A percentile compares a stretch with the other conserved stretches of the same genome.
Evolutionary conservation across 306 rosid genomes (phyloP).

Genomic region (Potentilla sterilis): DNA sequence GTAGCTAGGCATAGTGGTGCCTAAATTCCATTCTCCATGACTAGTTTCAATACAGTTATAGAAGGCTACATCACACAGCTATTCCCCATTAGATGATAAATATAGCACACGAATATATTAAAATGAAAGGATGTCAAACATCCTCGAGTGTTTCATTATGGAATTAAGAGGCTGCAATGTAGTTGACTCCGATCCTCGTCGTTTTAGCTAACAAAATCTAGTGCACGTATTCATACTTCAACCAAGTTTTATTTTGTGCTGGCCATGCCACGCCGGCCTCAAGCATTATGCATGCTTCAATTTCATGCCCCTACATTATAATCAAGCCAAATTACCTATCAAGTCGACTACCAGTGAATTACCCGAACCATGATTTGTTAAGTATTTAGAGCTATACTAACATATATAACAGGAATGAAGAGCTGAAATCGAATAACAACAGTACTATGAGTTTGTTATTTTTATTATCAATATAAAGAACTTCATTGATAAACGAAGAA

Average conservation of each 20-base stretch:
- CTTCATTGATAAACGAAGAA: too few species aligned
- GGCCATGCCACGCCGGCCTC: neutral
- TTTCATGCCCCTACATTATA: neutral
- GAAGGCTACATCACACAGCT: conserved; percentile 3
- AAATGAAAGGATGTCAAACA: neutral
- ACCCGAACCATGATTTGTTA: too few species aligned
- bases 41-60: neutral
- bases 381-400: too few species aligned
- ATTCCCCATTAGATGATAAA: neutral
- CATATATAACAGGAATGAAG: too few species aligned
- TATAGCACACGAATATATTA: neutral
- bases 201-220: neutral
- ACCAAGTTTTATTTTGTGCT: neutral
- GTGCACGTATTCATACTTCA: neutral
- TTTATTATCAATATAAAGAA: too few species aligned
- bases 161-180: neutral
- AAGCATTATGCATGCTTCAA: neutral
- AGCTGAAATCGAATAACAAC: too few species aligned
- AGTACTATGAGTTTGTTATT: too few species aligned
- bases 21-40: neutral
- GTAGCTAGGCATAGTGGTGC: conserved; percentile 2
- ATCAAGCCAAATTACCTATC: neutral
- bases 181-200: neutral
- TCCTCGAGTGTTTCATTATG: neutral
- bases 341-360: too few species aligned